phyloP scores from a whole-genome alignment of 352 stramenopile genomes.

The Thalassiosira mediterranea region DNA sequence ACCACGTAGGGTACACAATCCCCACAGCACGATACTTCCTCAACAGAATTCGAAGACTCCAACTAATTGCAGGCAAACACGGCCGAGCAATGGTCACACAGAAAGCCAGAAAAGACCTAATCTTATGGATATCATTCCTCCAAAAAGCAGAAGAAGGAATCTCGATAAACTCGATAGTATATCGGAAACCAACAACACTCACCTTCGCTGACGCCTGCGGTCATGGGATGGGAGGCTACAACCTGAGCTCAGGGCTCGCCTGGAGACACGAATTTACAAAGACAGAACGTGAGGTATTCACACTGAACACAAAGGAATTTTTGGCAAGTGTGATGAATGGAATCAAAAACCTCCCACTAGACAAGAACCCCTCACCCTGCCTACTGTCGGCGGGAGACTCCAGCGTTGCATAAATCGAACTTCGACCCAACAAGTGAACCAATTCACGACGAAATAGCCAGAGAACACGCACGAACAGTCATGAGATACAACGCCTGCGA shows the following conservation, averaged over 20 bases:
- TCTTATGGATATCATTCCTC: slow-evolving; percentile 31
- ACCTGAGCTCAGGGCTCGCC: neutral
- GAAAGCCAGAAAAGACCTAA: neutral
- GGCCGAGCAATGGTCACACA: slow-evolving; percentile 6
- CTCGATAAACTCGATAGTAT: slow-evolving; percentile 41
- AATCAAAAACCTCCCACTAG: neutral
- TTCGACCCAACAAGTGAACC: slow-evolving; percentile 4
- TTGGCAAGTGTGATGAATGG: slow-evolving; percentile 4
- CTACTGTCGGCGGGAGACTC: slow-evolving; percentile 11
- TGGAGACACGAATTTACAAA: slow-evolving; percentile 36
- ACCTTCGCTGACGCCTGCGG: slow-evolving; percentile 8
- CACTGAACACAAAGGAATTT: slow-evolving; percentile 27
- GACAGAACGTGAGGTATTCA: slow-evolving; percentile 17
- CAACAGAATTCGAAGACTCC: slow-evolving; percentile 1
- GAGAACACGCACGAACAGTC: neutral
- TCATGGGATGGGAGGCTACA: slow-evolving; percentile 24
- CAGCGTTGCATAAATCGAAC: slow-evolving; percentile 28
- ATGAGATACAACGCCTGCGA: slow-evolving; percentile 7
- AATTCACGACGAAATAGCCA: neutral
- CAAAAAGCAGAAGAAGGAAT: slow-evolving; percentile 10
- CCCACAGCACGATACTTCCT: slow-evolving; percentile 1
- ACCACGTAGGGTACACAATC: slow-evolving; percentile 10
- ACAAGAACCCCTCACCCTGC: slow-evolving; percentile 5
- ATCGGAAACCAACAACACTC: slow-evolving; percentile 13
- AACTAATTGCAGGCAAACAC: neutral